Conservation (phyloP, 2,329 filamentous ascomycete species). For the Blastomyces emzantsi region DNA sequence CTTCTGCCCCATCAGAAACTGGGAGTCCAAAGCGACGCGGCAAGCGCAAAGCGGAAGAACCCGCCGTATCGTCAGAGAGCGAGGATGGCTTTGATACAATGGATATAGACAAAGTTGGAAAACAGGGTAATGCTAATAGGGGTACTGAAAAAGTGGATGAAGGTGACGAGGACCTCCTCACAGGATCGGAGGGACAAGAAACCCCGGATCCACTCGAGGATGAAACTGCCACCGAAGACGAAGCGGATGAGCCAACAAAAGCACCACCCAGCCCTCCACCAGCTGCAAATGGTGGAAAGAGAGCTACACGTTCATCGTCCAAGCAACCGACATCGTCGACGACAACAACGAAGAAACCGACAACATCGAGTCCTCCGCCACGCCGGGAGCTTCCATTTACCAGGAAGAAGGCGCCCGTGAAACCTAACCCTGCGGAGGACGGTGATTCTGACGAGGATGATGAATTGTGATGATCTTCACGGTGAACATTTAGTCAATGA, state of each 20-base stretch:
- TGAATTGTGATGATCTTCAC: slow-evolving; percentile 26
- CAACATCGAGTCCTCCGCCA: slow-evolving; percentile 27
- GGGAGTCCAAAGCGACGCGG: background rate
- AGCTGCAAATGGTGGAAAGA: background rate
- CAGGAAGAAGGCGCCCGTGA: slow-evolving; percentile 16
- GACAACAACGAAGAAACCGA: background rate
- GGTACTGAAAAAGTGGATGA: slow-evolving; percentile 6
- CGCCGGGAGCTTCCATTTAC: slow-evolving; percentile 36
- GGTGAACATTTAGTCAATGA: no score
- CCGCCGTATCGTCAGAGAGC: slow-evolving; percentile 20
- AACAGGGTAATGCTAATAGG: slow-evolving; percentile 5
- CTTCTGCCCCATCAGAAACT: slow-evolving; percentile 12
- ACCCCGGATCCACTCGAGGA: slow-evolving; percentile 30
- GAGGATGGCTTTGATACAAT: slow-evolving; percentile 32
- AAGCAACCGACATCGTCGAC: background rate
- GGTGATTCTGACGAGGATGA: slow-evolving; percentile 33
- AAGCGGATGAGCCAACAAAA: slow-evolving; percentile 12
- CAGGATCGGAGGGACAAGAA: slow-evolving; percentile 22
- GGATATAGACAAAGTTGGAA: slow-evolving; percentile 24
- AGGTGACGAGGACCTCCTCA: slow-evolving; percentile 12
- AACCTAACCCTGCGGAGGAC: slow-evolving; percentile 12
- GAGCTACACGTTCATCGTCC: background rate
- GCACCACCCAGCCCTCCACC: background rate
- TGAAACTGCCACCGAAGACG: slow-evolving; percentile 27
- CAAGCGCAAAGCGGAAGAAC: slow-evolving; percentile 25